These are phyloP conservation scores for Botrytis byssoidea DNA, from an alignment of 2,329 filamentous ascomycete genomes.

Conservation along the genomic window DNA sequence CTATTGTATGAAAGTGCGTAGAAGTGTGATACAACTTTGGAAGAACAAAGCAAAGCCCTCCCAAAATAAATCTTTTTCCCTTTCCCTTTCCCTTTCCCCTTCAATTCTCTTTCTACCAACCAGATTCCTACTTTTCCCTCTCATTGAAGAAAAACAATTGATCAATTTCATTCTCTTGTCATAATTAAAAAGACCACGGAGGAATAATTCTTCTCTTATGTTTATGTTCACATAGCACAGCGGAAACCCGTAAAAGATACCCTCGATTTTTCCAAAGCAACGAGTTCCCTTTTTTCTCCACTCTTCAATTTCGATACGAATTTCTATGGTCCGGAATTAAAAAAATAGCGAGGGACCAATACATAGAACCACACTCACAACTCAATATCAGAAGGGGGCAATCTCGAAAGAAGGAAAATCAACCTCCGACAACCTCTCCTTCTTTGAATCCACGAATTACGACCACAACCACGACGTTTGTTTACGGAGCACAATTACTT, in stretches of 20 bases:
- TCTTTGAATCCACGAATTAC: conserved; percentile 7
- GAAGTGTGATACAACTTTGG: background rate
- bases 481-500: conserved; percentile 5
- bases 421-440: background rate
- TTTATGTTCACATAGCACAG: background rate
- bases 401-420: background rate
- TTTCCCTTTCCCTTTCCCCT: too few relatives aligned
- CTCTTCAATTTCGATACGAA: conserved; percentile 19
- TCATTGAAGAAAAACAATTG: too few relatives aligned
- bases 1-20: conserved; percentile 1
- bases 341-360: conserved; percentile 14
- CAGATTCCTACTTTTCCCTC: background rate
- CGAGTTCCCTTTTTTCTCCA: conserved; percentile 12
- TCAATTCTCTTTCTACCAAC: background rate
- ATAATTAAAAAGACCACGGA: background rate
- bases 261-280: conserved; percentile 4
- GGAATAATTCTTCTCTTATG: background rate
- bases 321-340: conserved; percentile 17
- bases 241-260: conserved; percentile 3
- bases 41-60: conserved; percentile 8
- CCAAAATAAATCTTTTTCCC: background rate
- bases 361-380: background rate
- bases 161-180: background rate
- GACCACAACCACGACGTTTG: conserved; percentile 12
- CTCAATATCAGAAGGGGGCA: conserved; percentile 17